Conservation (phyloP, 2,329 filamentous ascomycete genomes). For the Pseudocercospora vitis region DNA sequence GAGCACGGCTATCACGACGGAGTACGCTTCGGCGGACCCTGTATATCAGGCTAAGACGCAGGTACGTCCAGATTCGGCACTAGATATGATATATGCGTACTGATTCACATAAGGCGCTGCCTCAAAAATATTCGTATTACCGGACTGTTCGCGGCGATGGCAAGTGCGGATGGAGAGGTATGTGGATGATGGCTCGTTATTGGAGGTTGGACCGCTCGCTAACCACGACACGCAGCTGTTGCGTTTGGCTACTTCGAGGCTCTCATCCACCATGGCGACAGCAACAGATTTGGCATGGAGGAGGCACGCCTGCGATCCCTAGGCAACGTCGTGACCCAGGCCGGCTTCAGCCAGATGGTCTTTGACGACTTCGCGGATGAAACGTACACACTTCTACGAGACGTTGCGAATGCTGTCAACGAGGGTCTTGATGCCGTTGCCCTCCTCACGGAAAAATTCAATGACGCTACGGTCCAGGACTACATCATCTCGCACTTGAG, state of each 20-base stretch:
- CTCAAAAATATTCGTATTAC: conserved; percentile 81
- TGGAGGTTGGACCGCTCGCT: conserved; percentile 20
- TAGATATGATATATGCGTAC: background rate
- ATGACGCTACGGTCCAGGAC: conserved; percentile 65
- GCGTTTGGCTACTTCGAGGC: conserved; percentile 92
- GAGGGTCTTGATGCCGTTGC: conserved; percentile 51
- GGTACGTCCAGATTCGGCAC: conserved; percentile 55
- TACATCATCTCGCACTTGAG: conserved; percentile 81
- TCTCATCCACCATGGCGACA: conserved; percentile 67
- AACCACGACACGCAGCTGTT: conserved; percentile 63
- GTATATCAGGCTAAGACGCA: conserved; percentile 83
- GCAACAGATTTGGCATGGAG: conserved; percentile 67
- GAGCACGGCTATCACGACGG: conserved; percentile 73
- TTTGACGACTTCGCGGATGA: conserved; percentile 83
- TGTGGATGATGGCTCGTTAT: conserved; percentile 38
- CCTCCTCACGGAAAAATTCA: conserved; percentile 60
- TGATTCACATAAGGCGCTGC: conserved; percentile 62
- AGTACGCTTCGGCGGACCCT: conserved; percentile 86
- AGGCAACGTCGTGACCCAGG: conserved; percentile 66
- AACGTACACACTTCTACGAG: conserved; percentile 66
- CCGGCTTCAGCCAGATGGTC: conserved; percentile 67
- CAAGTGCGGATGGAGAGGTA: conserved; percentile 97
- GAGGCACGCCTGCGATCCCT: conserved; percentile 69
- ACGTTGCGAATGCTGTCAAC: conserved; percentile 56
- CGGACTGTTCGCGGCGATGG: conserved; percentile 88